phyloP scores from a whole-genome alignment of 208 protist genomes.

The Crithidia expoeki region DNA sequence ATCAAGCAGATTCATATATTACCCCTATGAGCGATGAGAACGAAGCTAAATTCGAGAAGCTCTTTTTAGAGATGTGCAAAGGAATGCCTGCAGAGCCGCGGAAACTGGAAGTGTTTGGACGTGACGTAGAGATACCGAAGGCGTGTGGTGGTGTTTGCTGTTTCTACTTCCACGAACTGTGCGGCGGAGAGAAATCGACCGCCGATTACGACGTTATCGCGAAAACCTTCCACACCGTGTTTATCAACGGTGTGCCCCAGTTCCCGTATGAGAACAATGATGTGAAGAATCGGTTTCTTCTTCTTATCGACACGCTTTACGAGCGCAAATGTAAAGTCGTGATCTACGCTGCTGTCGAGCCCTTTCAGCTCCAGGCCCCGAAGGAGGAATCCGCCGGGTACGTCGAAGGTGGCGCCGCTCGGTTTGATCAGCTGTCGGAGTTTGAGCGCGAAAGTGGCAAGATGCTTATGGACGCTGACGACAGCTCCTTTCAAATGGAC shows the following conservation, averaged over 20 bases:
- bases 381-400: constrained; percentile 34
- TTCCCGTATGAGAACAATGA: constrained; percentile 79
- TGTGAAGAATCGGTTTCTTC: constrained; percentile 86
- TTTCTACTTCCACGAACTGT: constrained; percentile 88
- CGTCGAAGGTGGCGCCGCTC: constrained; percentile 20
- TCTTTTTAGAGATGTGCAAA: constrained; percentile 87
- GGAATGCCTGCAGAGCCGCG: constrained; percentile 60
- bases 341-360: constrained; percentile 66
- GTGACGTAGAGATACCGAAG: constrained; percentile 68
- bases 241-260: constrained; percentile 84
- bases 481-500: constrained; percentile 87
- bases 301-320: constrained; percentile 92
- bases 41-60: constrained; percentile 59
- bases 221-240: constrained; percentile 87
- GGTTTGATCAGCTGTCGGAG: constrained; percentile 59
- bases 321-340: constrained; percentile 85
- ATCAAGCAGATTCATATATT: constrained; percentile 72
- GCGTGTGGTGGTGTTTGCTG: constrained; percentile 78
- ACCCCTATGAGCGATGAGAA: constrained; percentile 69
- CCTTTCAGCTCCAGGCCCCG: constrained; percentile 52
- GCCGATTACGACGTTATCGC: constrained; percentile 90
- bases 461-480: constrained; percentile 64
- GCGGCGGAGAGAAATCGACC: constrained; percentile 62
- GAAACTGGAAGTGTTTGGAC: constrained; percentile 76
- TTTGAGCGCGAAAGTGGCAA: constrained; percentile 79